Conservation (phyloP, 2,329 filamentous ascomycete genomes). For the Aspergillus sp. region DNA sequence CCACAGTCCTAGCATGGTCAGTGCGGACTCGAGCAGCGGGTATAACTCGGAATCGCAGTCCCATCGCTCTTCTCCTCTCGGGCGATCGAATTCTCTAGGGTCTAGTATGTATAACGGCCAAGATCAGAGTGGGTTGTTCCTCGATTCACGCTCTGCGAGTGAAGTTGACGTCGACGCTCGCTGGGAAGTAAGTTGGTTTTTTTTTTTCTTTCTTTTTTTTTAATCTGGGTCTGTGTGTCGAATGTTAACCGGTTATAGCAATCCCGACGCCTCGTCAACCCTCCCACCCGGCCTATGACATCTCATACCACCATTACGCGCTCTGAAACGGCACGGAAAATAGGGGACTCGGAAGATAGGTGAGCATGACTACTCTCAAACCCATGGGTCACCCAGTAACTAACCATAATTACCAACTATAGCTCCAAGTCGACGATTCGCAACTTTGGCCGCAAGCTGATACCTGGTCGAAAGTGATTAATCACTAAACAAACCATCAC, state of each 20-base stretch:
- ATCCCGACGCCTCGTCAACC: constrained; percentile 34
- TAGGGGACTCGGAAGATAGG: constrained; percentile 33
- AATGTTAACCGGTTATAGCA: constrained; percentile 26
- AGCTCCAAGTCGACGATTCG: constrained; percentile 36
- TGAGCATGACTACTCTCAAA: constrained; percentile 14
- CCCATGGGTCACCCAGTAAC: background rate
- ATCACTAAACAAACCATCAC: background rate
- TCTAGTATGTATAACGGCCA: constrained; percentile 30
- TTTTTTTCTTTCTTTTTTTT: background rate
- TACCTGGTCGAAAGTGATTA: constrained; percentile 25
- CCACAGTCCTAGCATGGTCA: constrained; percentile 29
- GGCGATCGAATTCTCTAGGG: constrained; percentile 33
- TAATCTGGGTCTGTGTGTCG: background rate
- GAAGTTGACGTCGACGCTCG: constrained; percentile 39
- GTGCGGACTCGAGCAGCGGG: constrained; percentile 40
- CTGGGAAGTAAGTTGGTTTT: constrained; percentile 34
- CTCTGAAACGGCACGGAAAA: constrained; percentile 22
- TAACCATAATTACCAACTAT: constrained; percentile 4
- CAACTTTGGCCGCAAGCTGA: constrained; percentile 38
- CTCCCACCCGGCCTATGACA: constrained; percentile 30
- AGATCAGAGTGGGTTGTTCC: constrained; percentile 23
- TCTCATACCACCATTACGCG: constrained; percentile 27
- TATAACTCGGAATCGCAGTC: constrained; percentile 34
- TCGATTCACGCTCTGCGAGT: constrained; percentile 35
- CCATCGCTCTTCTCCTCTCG: constrained; percentile 38